Evolutionary conservation across 768 basidiomycete genomes (phyloP).

Genomic region (Pisolithus albus): DNA sequence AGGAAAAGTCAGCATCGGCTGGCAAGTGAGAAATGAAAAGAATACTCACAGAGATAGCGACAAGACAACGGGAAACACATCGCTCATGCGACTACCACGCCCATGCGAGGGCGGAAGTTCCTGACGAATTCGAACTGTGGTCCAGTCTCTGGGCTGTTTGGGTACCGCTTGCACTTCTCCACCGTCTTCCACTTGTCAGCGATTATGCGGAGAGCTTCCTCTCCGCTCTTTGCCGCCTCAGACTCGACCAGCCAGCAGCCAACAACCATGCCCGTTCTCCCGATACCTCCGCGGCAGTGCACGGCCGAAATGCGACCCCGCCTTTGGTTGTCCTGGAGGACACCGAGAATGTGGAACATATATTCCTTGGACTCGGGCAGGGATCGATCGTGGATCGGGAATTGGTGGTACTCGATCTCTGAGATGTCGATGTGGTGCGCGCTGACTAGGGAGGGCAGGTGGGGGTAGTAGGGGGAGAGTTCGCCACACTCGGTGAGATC

Average conservation of each 20-base stretch:
- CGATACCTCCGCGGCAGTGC: conserved; percentile 76
- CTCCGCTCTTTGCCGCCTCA: conserved; percentile 52
- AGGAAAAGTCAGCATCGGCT: background rate
- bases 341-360: conserved; percentile 53
- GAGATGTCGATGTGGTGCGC: conserved; percentile 48
- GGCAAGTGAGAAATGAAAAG: background rate
- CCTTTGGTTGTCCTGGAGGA: conserved; percentile 52
- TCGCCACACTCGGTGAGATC: conserved; percentile 82
- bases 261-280: conserved; percentile 54
- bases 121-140: conserved; percentile 71
- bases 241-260: conserved; percentile 77
- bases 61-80: background rate
- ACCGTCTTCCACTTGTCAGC: conserved; percentile 67
- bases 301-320: conserved; percentile 62
- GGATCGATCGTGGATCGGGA: conserved; percentile 69
- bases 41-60: conserved; percentile 1
- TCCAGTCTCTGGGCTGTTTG: conserved; percentile 74
- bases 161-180: conserved; percentile 70
- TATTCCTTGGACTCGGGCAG: conserved; percentile 54
- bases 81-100: conserved; percentile 9
- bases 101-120: conserved; percentile 38
- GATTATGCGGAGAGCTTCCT: conserved; percentile 58
- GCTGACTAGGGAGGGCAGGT: conserved; percentile 46
- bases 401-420: conserved; percentile 67
- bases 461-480: conserved; percentile 56